Evolutionary conservation across 305 asterid species (phyloP).

Genomic region (Fraxinus sp.): DNA sequence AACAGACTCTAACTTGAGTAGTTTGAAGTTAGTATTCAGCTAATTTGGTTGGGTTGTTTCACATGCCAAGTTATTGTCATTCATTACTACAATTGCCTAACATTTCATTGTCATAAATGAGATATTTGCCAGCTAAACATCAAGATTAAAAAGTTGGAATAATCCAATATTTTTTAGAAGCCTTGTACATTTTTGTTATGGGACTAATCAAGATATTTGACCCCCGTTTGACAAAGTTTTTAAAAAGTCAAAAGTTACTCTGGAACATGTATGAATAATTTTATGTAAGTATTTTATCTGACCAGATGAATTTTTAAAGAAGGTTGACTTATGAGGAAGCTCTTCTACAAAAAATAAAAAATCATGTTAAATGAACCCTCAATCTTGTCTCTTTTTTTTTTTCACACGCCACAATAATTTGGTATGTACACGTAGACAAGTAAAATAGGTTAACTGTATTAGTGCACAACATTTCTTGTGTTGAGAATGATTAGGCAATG

Average conservation of each 20-base stretch:
- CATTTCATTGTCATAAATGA: neutral
- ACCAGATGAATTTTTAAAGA: too few species aligned
- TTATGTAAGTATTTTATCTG: too few species aligned
- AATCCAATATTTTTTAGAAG: neutral
- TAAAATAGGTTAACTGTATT: neutral
- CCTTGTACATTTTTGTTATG: neutral
- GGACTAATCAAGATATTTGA: neutral
- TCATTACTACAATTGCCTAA: neutral
- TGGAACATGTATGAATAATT: too few species aligned
- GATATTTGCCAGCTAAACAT: neutral
- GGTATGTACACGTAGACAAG: neutral
- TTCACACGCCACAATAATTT: neutral
- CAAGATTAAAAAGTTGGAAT: neutral
- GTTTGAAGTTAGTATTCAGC: neutral
- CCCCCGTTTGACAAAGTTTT: neutral
- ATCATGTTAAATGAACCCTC: too few species aligned
- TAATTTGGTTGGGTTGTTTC: neutral
- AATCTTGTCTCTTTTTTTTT: neutral
- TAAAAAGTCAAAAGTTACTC: too few species aligned
- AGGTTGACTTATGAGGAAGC: too few species aligned
- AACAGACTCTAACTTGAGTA: neutral
- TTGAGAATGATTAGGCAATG: neutral
- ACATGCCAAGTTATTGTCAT: neutral
- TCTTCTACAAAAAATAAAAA: too few species aligned
- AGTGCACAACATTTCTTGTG: neutral